Conservation (phyloP, 2,329 filamentous ascomycete species). For the Fusarium subtropicale region DNA sequence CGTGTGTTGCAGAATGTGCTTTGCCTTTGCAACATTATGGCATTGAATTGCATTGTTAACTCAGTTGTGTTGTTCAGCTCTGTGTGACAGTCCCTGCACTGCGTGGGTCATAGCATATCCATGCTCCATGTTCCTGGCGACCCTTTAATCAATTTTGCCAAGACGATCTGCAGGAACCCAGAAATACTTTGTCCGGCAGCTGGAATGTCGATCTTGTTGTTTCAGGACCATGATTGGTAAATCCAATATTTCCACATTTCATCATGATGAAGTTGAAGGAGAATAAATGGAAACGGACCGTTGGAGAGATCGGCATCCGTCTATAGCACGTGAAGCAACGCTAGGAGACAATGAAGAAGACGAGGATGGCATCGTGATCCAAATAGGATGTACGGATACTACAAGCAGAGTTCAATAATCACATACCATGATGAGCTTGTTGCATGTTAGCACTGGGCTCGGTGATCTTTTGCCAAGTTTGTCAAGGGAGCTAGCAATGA, state of each 20-base stretch:
- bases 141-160: conserved; percentile 23
- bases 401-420: conserved; percentile 14
- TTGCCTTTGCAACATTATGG: background rate
- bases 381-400: background rate
- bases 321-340: background rate
- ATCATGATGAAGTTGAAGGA: conserved; percentile 2
- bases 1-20: conserved; percentile 7
- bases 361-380: conserved; percentile 11
- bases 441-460: conserved; percentile 13
- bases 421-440: conserved; percentile 5
- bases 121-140: conserved; percentile 9
- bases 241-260: background rate
- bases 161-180: conserved; percentile 40
- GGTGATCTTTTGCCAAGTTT: conserved; percentile 16
- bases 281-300: conserved; percentile 2
- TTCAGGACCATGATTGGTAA: conserved; percentile 9
- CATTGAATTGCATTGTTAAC: background rate
- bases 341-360: background rate
- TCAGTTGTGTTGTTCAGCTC: conserved; percentile 9
- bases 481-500: conserved; percentile 13
- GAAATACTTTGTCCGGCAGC: conserved; percentile 9
- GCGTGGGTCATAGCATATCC: conserved; percentile 6
- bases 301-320: conserved; percentile 9
- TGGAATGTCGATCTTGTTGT: conserved; percentile 11
- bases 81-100: conserved; percentile 14